Conservation (phyloP, 2,329 filamentous ascomycete genomes). For the Penicillium concentricum region DNA sequence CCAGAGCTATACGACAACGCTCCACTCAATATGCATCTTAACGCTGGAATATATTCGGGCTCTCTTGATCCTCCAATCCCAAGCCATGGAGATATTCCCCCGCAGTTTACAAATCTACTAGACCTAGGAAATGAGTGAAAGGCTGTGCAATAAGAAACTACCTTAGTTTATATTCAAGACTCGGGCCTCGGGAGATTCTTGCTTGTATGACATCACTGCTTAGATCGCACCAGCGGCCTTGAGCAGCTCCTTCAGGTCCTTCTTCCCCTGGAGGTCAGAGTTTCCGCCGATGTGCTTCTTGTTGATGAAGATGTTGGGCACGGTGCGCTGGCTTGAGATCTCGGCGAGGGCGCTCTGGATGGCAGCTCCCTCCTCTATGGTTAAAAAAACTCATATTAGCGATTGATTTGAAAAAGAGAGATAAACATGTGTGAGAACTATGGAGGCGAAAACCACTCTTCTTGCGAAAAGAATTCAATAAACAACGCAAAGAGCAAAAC, state of each 20-base stretch:
- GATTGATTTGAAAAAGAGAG: background rate
- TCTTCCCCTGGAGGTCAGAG: conserved; percentile 73
- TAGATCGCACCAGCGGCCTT: conserved; percentile 64
- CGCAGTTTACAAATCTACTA: background rate
- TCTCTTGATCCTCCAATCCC: background rate
- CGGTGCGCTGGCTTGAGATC: conserved; percentile 79
- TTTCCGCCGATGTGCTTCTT: conserved; percentile 95
- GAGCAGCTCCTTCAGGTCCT: conserved; percentile 63
- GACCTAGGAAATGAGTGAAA: background rate
- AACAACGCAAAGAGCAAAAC: background rate
- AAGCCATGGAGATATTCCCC: background rate
- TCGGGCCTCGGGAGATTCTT: background rate
- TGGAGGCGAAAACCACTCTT: background rate
- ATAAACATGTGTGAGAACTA: background rate
- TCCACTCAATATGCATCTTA: conserved; percentile 6
- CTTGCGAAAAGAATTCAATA: background rate
- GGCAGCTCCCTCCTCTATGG: conserved; percentile 73
- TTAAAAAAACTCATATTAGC: background rate
- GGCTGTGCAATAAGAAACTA: conserved; percentile 1
- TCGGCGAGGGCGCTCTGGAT: conserved; percentile 81
- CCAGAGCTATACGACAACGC: background rate
- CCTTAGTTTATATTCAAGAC: background rate
- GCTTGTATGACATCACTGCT: background rate
- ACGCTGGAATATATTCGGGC: background rate
- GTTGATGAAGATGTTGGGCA: conserved; percentile 93